Evolutionary conservation across 139 green algal species (phyloP).

Genomic region (Micractinium conductrix): DNA sequence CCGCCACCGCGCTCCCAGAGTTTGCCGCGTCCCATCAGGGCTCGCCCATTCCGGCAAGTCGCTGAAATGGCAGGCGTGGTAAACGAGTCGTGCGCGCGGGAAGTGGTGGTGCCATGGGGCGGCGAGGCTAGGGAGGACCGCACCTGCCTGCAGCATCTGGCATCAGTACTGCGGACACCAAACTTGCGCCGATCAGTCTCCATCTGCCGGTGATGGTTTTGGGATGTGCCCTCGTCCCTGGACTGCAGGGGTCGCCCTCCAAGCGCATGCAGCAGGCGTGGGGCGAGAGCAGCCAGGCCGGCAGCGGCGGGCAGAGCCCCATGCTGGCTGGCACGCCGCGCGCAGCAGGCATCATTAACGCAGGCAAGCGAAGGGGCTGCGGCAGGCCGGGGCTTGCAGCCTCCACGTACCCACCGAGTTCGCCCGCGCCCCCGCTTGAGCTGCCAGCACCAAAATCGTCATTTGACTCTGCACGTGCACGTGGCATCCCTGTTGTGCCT

Average conservation of each 20-base stretch:
- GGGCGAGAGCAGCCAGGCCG: slow-evolving; percentile 8
- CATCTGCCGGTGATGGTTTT: too few relatives aligned
- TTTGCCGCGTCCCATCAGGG: background rate
- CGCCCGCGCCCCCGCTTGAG: too few relatives aligned
- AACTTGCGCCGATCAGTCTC: too few relatives aligned
- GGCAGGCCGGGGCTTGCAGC: background rate
- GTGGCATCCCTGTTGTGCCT: too few relatives aligned
- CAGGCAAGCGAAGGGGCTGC: background rate
- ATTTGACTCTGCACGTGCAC: too few relatives aligned
- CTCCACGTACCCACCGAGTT: background rate
- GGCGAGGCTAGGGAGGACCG: too few relatives aligned
- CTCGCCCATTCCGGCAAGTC: background rate
- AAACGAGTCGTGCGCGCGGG: too few relatives aligned
- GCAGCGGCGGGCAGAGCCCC: slow-evolving; percentile 20
- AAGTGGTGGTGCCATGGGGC: too few relatives aligned
- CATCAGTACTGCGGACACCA: background rate
- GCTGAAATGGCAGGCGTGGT: too few relatives aligned
- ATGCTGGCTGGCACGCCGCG: background rate
- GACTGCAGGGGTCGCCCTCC: background rate
- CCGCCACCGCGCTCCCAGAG: slow-evolving; percentile 4
- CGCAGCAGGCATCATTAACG: background rate
- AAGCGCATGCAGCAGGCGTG: background rate
- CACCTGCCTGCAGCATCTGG: background rate
- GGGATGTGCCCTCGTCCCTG: too few relatives aligned
- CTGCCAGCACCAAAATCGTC: too few relatives aligned